phyloP scores from a whole-genome alignment of 441 rosid genomes.

The Lepidium campestre region DNA sequence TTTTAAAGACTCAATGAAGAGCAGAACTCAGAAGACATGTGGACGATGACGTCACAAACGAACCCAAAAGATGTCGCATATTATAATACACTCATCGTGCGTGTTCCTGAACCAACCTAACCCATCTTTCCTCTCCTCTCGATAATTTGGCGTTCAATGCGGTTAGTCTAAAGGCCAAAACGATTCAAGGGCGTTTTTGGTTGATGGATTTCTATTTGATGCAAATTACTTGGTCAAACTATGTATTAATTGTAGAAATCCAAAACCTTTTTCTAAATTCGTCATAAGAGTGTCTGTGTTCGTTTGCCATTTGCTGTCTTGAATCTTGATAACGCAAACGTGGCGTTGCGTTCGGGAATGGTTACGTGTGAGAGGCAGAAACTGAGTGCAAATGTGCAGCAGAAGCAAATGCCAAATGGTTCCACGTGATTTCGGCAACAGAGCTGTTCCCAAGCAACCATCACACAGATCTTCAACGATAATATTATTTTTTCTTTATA shows the following conservation, averaged over 20 bases:
- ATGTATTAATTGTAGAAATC: neutral
- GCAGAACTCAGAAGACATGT: neutral
- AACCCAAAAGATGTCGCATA: slow-evolving; percentile 1
- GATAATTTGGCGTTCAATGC: neutral
- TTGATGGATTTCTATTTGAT: neutral
- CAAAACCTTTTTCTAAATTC: neutral
- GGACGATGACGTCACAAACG: slow-evolving; percentile 18
- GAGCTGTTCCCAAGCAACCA: slow-evolving; percentile 10
- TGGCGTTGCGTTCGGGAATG: neutral
- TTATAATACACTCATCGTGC: slow-evolving; percentile 14
- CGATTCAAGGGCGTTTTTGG: neutral
- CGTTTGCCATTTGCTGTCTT: neutral
- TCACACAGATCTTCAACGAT: slow-evolving; percentile 7
- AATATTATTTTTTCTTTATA: neutral
- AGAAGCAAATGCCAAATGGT: slow-evolving; percentile 15
- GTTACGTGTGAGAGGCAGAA: slow-evolving; percentile 5
- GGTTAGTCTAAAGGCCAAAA: neutral
- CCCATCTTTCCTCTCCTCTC: neutral
- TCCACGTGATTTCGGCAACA: slow-evolving; percentile 9
- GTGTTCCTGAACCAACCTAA: neutral
- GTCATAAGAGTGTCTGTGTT: neutral
- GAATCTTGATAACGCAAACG: neutral
- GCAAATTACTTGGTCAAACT: neutral
- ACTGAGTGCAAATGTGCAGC: neutral
- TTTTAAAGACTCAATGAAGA: neutral